A percentile compares a stretch with the other conserved stretches of the same genome.
These are phyloP conservation scores for Potentilla sterilis DNA, from an alignment of 306 rosid species.

Conservation along the genomic window DNA sequence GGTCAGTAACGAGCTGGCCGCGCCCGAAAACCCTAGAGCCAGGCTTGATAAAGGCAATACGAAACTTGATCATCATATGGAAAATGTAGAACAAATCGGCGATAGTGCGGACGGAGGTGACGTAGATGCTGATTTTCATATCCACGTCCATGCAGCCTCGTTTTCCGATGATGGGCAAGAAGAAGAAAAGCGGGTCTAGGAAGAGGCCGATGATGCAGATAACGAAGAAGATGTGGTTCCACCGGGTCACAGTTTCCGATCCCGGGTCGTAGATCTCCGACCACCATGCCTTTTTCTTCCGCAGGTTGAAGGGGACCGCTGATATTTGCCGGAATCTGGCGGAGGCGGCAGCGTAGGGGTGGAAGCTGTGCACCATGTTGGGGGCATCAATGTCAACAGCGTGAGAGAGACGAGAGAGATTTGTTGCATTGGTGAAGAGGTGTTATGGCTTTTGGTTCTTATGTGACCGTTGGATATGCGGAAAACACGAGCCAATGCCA, in stretches of 20 bases:
- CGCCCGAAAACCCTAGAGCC: constrained; percentile 54
- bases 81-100: constrained; percentile 65
- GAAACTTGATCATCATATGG: constrained; percentile 64
- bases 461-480: background rate
- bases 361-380: constrained; percentile 25
- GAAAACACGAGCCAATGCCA: background rate
- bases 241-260: constrained; percentile 43
- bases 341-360: constrained; percentile 21
- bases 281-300: constrained; percentile 72
- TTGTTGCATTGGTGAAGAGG: background rate
- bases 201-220: constrained; percentile 63
- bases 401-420: background rate
- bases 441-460: background rate
- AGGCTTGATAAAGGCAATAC: constrained; percentile 57
- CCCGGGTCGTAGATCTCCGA: constrained; percentile 62
- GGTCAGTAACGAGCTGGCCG: constrained; percentile 68
- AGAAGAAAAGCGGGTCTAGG: constrained; percentile 85
- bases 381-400: background rate
- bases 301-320: constrained; percentile 38
- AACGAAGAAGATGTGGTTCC: constrained; percentile 64
- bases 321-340: constrained; percentile 40
- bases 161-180: constrained; percentile 51
- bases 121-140: constrained; percentile 42
- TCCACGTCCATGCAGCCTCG: constrained; percentile 57
- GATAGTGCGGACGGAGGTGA: constrained; percentile 64